Conservation (phyloP, 352 stramenopile species). For the Globisporangium polare region DNA sequence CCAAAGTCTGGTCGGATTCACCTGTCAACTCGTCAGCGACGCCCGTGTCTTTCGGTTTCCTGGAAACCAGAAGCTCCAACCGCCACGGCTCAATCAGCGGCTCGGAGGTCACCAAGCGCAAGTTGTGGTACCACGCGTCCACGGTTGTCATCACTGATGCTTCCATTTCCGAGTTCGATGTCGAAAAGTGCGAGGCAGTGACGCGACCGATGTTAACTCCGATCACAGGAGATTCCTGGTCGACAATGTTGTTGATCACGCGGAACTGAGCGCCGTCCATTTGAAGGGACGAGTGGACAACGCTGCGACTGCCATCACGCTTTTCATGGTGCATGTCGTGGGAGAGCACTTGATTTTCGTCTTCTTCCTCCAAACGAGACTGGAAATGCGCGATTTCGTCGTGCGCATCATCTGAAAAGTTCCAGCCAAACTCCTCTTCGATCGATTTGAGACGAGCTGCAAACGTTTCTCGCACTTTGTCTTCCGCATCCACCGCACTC, state of each 20-base stretch:
- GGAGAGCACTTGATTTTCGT: constrained; percentile 4
- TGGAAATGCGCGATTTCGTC: constrained; percentile 32
- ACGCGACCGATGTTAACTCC: constrained; percentile 51
- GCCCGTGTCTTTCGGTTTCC: constrained; percentile 12
- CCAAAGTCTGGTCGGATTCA: constrained; percentile 18
- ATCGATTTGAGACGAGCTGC: constrained; percentile 28
- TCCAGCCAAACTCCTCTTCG: constrained; percentile 44
- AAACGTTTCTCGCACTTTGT: constrained; percentile 40
- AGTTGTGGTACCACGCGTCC: constrained; percentile 84
- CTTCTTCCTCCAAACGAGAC: constrained; percentile 25
- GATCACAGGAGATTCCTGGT: constrained; percentile 74
- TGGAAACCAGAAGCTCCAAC: constrained; percentile 37
- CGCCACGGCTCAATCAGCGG: constrained; percentile 82
- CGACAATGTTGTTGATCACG: constrained; percentile 82
- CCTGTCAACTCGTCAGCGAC: constrained; percentile 2
- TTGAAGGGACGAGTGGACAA: constrained; percentile 23
- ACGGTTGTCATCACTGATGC: constrained; percentile 33
- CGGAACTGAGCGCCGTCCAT: constrained; percentile 50
- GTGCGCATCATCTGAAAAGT: constrained; percentile 26
- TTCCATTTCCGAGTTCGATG: constrained; percentile 33
- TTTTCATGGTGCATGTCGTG: constrained; percentile 7
- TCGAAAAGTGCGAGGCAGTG: constrained; percentile 26
- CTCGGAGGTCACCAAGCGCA: constrained; percentile 76
- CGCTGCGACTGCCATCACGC: constrained; percentile 18
- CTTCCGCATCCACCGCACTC: constrained; percentile 35